Percentiles rank a stretch among this genome's conserved stretches.
These are phyloP conservation scores for Fraxinus nigra DNA, from an alignment of 305 asterid species.

Conservation along the genomic window DNA sequence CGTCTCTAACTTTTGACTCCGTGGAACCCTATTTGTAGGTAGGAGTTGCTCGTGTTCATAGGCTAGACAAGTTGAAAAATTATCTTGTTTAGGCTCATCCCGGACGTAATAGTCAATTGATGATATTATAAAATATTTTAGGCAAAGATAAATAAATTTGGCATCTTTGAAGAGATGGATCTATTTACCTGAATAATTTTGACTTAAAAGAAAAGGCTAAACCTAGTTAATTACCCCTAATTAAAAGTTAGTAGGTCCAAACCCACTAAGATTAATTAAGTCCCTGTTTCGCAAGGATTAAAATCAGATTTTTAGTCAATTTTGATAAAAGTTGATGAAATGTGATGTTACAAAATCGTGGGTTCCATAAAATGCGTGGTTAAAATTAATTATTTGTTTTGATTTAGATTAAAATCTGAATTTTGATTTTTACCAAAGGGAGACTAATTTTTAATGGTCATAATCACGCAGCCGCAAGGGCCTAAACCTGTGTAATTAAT, in stretches of 20 bases:
- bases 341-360: too few relatives aligned
- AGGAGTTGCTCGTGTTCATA: neutral
- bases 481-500: neutral
- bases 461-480: conserved; percentile 8
- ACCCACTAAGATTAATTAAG: conserved; percentile 29
- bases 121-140: conserved; percentile 16
- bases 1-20: neutral
- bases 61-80: neutral
- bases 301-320: too few relatives aligned
- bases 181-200: conserved; percentile 46
- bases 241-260: conserved; percentile 41
- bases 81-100: neutral
- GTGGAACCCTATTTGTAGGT: conserved; percentile 5
- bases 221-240: conserved; percentile 25
- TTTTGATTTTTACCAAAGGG: too few relatives aligned
- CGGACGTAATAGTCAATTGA: conserved; percentile 16
- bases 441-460: neutral
- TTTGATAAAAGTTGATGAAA: too few relatives aligned
- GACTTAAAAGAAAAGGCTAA: conserved; percentile 39
- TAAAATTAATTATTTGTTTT: too few relatives aligned
- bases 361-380: too few relatives aligned
- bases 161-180: conserved; percentile 12
- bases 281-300: too few relatives aligned
- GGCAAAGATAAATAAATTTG: neutral
- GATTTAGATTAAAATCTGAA: too few relatives aligned